Conservation (phyloP, 2,329 filamentous ascomycete species). For the Claviceps sp. region DNA sequence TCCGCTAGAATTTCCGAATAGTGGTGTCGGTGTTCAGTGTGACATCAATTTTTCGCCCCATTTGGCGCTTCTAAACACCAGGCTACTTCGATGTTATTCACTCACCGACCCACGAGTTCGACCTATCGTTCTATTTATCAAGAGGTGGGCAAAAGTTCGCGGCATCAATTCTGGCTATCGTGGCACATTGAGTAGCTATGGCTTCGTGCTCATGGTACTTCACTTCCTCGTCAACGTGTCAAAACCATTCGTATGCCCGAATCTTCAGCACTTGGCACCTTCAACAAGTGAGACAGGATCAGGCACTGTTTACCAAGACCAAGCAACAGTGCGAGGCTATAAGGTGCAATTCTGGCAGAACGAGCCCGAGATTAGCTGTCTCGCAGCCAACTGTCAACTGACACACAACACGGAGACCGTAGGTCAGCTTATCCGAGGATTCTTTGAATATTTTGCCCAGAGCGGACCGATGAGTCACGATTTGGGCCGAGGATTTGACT, state of each 20-base stretch:
- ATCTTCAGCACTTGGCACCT: conserved; percentile 52
- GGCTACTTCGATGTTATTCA: conserved; percentile 71
- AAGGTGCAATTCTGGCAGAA: conserved; percentile 69
- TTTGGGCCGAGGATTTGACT: conserved; percentile 53
- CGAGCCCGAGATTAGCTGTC: conserved; percentile 51
- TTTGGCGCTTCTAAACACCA: conserved; percentile 71
- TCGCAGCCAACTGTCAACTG: conserved; percentile 44
- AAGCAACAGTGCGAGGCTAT: conserved; percentile 43
- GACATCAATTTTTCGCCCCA: conserved; percentile 87
- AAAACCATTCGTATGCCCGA: conserved; percentile 69
- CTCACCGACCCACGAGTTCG: conserved; percentile 65
- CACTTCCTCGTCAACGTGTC: conserved; percentile 81
- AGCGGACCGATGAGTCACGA: conserved; percentile 38
- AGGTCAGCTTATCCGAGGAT: conserved; percentile 61
- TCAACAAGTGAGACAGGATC: conserved; percentile 22
- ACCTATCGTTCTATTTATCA: conserved; percentile 72
- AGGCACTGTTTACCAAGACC: conserved; percentile 11
- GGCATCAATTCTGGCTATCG: conserved; percentile 79
- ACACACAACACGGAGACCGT: conserved; percentile 57
- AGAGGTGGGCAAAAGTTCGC: conserved; percentile 77
- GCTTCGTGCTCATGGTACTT: conserved; percentile 83
- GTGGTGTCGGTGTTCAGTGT: conserved; percentile 68
- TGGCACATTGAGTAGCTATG: conserved; percentile 78
- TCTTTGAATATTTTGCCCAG: conserved; percentile 78
- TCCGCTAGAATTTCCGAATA: conserved; percentile 63